phyloP scores from a whole-genome alignment of 2,329 filamentous ascomycete species.

The Pseudogymnoascus pannorum region DNA sequence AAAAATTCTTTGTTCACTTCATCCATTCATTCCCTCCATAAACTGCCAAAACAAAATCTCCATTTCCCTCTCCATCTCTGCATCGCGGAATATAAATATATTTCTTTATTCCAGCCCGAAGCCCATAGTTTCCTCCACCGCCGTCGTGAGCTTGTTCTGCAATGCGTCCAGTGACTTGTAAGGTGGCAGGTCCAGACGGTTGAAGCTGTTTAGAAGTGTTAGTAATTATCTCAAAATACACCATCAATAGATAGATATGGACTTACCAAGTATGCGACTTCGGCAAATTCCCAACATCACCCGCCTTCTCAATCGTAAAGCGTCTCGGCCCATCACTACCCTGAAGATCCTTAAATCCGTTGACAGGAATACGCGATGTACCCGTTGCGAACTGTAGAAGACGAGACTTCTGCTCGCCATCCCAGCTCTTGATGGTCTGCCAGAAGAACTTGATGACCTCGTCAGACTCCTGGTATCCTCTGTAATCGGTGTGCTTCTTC shows the following conservation, averaged over 20 bases:
- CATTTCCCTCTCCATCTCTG: background rate
- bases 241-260: background rate
- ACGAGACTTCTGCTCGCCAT: slow-evolving; percentile 95
- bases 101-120: slow-evolving; percentile 93
- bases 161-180: slow-evolving; percentile 86
- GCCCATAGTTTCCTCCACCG: slow-evolving; percentile 96
- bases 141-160: slow-evolving; percentile 86
- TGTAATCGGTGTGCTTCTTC: slow-evolving; percentile 99
- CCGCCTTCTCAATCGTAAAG: slow-evolving; percentile 97
- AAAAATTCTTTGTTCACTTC: background rate
- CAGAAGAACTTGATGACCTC: slow-evolving; percentile 98
- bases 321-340: slow-evolving; percentile 90
- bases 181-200: slow-evolving; percentile 86
- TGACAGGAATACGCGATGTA: slow-evolving; percentile 95
- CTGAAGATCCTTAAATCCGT: slow-evolving; percentile 98
- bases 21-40: background rate
- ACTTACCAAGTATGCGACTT: slow-evolving; percentile 97
- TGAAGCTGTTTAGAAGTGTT: slow-evolving; percentile 60
- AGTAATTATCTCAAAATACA: slow-evolving; percentile 13
- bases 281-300: slow-evolving; percentile 80
- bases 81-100: background rate
- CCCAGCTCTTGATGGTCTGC: slow-evolving; percentile 95
- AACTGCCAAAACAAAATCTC: background rate
- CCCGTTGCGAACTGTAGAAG: slow-evolving; percentile 95
- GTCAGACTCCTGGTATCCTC: slow-evolving; percentile 95